Percentiles rank a stretch among this genome's conserved stretches.
These are phyloP conservation scores for Aspergillus quadrilineatus DNA, from an alignment of 2,329 filamentous ascomycete genomes.

Conservation along the genomic window DNA sequence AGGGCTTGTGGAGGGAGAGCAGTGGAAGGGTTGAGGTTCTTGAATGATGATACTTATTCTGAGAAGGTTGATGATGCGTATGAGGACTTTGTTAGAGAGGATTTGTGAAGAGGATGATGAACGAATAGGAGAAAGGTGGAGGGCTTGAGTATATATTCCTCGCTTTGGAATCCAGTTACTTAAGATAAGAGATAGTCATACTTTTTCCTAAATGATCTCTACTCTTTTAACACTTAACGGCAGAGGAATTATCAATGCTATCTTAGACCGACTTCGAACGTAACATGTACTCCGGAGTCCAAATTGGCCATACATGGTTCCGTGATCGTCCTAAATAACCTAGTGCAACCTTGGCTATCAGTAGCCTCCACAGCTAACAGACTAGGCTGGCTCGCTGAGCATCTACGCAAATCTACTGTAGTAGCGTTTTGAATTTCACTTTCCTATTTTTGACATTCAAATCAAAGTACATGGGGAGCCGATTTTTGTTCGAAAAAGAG, in stretches of 20 bases:
- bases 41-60: conserved; percentile 38
- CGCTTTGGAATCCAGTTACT: not conserved
- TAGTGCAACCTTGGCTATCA: not conserved
- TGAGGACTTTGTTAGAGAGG: not conserved
- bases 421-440: conserved; percentile 22
- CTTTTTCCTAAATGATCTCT: not conserved
- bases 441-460: conserved; percentile 32
- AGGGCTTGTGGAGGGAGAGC: conserved; percentile 73
- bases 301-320: not conserved
- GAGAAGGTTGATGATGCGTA: not conserved
- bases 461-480: conserved; percentile 32
- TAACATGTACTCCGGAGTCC: not conserved
- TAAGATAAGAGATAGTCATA: not conserved
- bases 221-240: not conserved
- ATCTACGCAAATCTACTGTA: not conserved
- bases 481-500: conserved; percentile 15
- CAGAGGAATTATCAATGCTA: not conserved
- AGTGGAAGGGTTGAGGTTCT: conserved; percentile 54
- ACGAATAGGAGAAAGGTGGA: not conserved
- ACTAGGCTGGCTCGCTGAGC: not conserved
- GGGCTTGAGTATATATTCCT: not conserved
- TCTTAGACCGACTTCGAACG: not conserved
- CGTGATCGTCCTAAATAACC: not conserved
- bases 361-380: too few relatives aligned
- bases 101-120: not conserved